These are phyloP conservation scores for Mycena citricolor DNA, from an alignment of 1,284 basidiomycete genomes.

Conservation along the genomic window DNA sequence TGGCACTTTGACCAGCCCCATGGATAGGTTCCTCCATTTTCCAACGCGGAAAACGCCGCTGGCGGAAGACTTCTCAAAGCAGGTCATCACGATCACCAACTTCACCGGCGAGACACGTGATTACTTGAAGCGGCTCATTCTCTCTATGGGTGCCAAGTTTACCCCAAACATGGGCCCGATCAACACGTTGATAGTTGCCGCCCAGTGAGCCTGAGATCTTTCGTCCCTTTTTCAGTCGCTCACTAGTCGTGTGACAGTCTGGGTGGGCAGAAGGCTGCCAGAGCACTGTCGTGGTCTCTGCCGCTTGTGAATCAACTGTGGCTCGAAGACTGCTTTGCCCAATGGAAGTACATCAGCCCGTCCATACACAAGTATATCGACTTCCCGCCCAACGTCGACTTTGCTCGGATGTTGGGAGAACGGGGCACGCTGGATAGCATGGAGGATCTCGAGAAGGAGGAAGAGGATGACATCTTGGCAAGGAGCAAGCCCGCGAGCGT, in stretches of 20 bases:
- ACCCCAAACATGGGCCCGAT: conserved; percentile 73
- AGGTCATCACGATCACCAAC: conserved; percentile 81
- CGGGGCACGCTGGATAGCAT: conserved; percentile 41
- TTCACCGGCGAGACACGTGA: conserved; percentile 83
- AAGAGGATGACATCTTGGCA: conserved; percentile 27
- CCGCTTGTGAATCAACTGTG: conserved; percentile 87
- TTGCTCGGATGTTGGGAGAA: conserved; percentile 56
- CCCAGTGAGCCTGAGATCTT: no score
- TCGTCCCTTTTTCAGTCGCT: conserved; percentile 24
- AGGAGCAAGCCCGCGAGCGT: conserved; percentile 23
- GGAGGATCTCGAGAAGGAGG: conserved; percentile 29
- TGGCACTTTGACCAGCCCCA: conserved; percentile 61
- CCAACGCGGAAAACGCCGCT: conserved; percentile 47
- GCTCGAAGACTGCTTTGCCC: conserved; percentile 84
- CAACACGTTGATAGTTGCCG: conserved; percentile 81
- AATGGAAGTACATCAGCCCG: conserved; percentile 60
- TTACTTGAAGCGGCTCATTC: conserved; percentile 82
- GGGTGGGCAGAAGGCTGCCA: conserved; percentile 70
- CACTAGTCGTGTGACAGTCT: conserved; percentile 38
- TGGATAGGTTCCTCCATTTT: conserved; percentile 61
- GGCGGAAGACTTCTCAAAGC: conserved; percentile 39
- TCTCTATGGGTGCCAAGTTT: conserved; percentile 74
- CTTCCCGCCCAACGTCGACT: conserved; percentile 69
- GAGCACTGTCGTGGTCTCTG: conserved; percentile 78
- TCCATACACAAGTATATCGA: conserved; percentile 64